Conservation (phyloP, 257 asterid species). For the Scutellaria baicalensis region DNA sequence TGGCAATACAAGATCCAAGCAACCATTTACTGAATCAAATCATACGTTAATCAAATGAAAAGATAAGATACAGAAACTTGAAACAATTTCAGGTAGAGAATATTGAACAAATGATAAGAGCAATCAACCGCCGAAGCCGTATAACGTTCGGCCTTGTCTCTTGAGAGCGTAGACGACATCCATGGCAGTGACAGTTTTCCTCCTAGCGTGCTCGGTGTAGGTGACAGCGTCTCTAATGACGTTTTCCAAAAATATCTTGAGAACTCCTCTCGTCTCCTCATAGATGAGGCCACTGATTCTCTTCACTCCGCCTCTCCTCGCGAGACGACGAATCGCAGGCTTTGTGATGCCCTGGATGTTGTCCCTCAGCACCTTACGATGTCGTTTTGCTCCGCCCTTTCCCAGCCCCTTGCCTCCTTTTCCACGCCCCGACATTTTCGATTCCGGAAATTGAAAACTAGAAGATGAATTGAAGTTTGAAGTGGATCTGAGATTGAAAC, state of each 20-base stretch:
- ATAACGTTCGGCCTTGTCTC: constrained; percentile 41
- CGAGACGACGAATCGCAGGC: constrained; percentile 44
- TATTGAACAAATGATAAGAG: background rate
- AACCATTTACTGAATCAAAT: background rate
- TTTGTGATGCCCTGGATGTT: constrained; percentile 43
- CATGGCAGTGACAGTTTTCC: constrained; percentile 47
- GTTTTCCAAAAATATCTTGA: constrained; percentile 39
- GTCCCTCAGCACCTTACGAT: constrained; percentile 44
- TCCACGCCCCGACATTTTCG: constrained; percentile 37
- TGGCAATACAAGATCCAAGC: background rate
- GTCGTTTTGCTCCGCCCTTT: constrained; percentile 44
- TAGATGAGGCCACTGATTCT: constrained; percentile 38
- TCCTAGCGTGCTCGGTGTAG: constrained; percentile 38
- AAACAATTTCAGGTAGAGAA: background rate
- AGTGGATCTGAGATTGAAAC: background rate
- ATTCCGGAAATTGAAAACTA: background rate
- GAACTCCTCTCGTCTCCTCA: constrained; percentile 46
- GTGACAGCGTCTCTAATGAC: constrained; percentile 40
- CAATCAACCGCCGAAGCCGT: constrained; percentile 36
- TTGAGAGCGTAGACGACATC: constrained; percentile 40
- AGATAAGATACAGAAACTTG: background rate
- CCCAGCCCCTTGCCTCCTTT: constrained; percentile 44
- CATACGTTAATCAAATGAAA: background rate
- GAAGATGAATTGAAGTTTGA: background rate
- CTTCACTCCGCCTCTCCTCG: constrained; percentile 51